phyloP scores from a whole-genome alignment of 179 eudicot species.

The Beta macrorhiza region DNA sequence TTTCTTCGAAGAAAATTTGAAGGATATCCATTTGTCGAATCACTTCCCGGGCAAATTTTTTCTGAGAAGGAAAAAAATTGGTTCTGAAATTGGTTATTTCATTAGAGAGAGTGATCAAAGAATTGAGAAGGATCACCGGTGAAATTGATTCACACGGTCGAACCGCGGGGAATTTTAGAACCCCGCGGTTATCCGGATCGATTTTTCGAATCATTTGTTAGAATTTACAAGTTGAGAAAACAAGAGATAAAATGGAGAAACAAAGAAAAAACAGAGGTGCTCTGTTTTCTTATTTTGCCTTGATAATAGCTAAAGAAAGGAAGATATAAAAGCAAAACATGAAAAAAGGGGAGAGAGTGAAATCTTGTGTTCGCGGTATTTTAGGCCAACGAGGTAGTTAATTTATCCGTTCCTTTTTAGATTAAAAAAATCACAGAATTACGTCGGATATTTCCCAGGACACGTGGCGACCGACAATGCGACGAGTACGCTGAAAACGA shows the following conservation, averaged over 20 bases:
- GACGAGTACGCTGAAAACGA: background rate
- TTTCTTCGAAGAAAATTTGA: conserved; percentile 58
- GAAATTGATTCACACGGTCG: conserved; percentile 63
- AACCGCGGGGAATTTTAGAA: conserved; percentile 61
- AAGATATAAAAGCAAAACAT: background rate
- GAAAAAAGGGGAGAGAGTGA: background rate
- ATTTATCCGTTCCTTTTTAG: background rate
- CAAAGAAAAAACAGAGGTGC: conserved; percentile 20
- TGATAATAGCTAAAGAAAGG: background rate
- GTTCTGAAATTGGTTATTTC: conserved; percentile 38
- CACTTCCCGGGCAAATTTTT: conserved; percentile 46
- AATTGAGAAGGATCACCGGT: conserved; percentile 50
- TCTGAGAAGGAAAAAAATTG: conserved; percentile 47
- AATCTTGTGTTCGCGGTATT: conserved; percentile 16
- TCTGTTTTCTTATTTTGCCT: conserved; percentile 16
- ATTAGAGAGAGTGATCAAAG: conserved; percentile 49
- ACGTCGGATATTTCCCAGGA: conserved; percentile 6
- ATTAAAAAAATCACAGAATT: background rate
- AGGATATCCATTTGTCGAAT: conserved; percentile 59
- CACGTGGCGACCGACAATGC: conserved; percentile 32
- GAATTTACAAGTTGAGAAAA: background rate
- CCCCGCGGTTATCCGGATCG: conserved; percentile 59
- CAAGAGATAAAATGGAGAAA: background rate
- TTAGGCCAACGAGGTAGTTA: background rate
- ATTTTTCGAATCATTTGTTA: conserved; percentile 43